A percentile compares a stretch with the other conserved stretches of the same genome.
phyloP scores from a whole-genome alignment of 805 yeast species.

The Blastobotrys mokoenaii region DNA sequence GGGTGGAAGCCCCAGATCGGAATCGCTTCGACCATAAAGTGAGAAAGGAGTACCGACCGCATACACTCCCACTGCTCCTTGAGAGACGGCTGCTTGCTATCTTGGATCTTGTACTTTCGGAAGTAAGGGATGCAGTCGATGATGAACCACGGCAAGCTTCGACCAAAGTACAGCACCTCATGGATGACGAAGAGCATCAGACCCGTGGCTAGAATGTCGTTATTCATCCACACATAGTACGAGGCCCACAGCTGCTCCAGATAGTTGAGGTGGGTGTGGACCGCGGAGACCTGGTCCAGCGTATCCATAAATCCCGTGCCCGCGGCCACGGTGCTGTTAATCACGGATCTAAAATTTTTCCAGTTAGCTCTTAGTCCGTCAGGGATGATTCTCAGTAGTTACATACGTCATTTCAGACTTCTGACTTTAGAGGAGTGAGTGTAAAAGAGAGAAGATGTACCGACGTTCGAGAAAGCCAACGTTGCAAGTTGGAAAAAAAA shows the following conservation, averaged over 20 bases:
- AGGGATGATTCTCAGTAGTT: background rate
- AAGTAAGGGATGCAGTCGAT: constrained; percentile 81
- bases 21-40: constrained; percentile 85
- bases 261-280: constrained; percentile 23
- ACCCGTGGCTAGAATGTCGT: constrained; percentile 91
- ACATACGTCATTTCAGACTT: background rate
- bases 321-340: constrained; percentile 1
- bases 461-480: too few relatives aligned
- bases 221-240: constrained; percentile 75
- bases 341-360: background rate
- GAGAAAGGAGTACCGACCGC: constrained; percentile 75
- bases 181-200: constrained; percentile 72
- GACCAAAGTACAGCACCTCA: constrained; percentile 83
- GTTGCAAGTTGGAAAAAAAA: too few relatives aligned
- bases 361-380: background rate
- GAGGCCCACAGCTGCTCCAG: constrained; percentile 80
- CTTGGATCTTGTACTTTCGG: constrained; percentile 82
- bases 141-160: constrained; percentile 88
- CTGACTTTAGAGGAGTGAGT: too few relatives aligned
- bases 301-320: constrained; percentile 1
- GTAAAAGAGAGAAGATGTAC: too few relatives aligned
- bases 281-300: background rate
- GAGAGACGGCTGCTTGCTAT: constrained; percentile 67
- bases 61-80: constrained; percentile 91
- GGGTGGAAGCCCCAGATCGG: constrained; percentile 98